Base-by-base conservation (phyloP, 352 stramenopile species). In the Pythium grandisporangium region DNA sequence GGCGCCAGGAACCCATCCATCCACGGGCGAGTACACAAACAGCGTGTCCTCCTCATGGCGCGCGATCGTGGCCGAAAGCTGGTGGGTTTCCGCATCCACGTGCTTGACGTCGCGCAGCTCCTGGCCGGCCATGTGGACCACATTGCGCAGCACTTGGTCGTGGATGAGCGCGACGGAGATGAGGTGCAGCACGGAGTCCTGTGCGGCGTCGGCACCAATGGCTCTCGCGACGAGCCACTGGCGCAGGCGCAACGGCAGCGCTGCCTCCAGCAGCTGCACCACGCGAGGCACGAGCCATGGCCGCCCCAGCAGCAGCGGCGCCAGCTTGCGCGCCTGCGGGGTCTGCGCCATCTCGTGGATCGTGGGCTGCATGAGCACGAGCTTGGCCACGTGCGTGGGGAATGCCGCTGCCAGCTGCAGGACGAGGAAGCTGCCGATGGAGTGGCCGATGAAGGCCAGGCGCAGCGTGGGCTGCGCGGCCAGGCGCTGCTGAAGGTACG, bases 341-440 rank as follows among this genome's bases (percentile, higher is more conserved):
- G 70, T 70, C 20, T 61, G 30, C 1, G 51, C 67, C 38, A 88
- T 83, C 55, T 79, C 65, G 58, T 69, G 68, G 46, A 88, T 69
- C 12, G 70, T 74, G 2, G 75, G 75, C 45, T 85, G 71, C 67
- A 88, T 82, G 17, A 85, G 42, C 40, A 84, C 73, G 11, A 84
- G 33, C 58, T 70, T 81, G 32, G 50, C 60, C 30, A 85, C 56
- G 20, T 66, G 65, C 30, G 71, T 41, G 14, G 69, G 72, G 52
- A 76, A 88, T 23, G 53, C 48, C 36, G 55, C 40, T 4, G 73
- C 62, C 36, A 88, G 59, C 21, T 83, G 51, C 25, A 88, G 55
- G 13, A 58, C 48, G 5, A 88, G 53, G 45, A 68, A 76, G 24
- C 55, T 53, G 22, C 75, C 75, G 30, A 88, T 85, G 5, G 71